Conservation (phyloP, 306 rosid species). For the Quercus dentata region DNA sequence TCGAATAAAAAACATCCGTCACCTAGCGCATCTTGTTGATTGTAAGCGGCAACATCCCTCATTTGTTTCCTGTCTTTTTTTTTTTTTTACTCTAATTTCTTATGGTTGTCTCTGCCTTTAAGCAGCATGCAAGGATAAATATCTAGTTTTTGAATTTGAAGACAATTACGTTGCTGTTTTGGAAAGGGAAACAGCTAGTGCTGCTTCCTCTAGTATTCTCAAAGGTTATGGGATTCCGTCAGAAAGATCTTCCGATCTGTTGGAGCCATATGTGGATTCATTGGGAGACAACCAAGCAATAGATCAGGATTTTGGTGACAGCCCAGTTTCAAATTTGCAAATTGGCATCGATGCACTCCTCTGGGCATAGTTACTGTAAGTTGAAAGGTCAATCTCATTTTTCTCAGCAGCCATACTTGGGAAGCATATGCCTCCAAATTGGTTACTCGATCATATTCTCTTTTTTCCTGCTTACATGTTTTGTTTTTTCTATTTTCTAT, state of each 20-base stretch:
- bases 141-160: conserved; percentile 81
- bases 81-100: conserved; percentile 8
- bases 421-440: not conserved
- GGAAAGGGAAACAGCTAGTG: conserved; percentile 63
- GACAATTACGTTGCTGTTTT: conserved; percentile 76
- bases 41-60: conserved; percentile 48
- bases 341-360: conserved; percentile 70
- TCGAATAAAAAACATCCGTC: conserved; percentile 73
- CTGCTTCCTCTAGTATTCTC: conserved; percentile 70
- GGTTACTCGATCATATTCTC: not conserved
- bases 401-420: conserved; percentile 2
- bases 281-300: conserved; percentile 35
- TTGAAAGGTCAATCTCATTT: not conserved
- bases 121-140: conserved; percentile 78
- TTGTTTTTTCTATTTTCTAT: not conserved
- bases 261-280: conserved; percentile 63
- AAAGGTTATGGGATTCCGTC: conserved; percentile 82
- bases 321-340: conserved; percentile 74
- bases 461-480: not conserved
- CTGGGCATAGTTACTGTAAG: conserved; percentile 47
- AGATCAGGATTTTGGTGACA: conserved; percentile 49
- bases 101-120: conserved; percentile 21
- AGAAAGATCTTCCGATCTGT: conserved; percentile 80
- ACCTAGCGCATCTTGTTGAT: conserved; percentile 86
- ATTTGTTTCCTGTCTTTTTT: not conserved